Percentiles rank a stretch among this genome's conserved stretches.
Evolutionary conservation across 1,139 yeast species (phyloP).

Genomic region (Yamadazyma membranifaciens): DNA sequence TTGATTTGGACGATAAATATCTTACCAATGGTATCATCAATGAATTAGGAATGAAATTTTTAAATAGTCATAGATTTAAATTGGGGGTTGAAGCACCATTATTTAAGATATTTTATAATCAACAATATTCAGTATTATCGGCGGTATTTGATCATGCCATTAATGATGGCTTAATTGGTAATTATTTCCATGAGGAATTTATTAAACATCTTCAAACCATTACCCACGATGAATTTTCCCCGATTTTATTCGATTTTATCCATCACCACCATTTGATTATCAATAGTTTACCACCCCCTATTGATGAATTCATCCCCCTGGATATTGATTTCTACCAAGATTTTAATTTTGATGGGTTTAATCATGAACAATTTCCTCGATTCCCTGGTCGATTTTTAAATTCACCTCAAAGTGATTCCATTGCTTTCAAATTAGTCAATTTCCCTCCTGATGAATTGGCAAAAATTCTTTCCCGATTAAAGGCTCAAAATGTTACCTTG

Average conservation of each 20-base stretch:
- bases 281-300: constrained; percentile 35
- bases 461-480: constrained; percentile 28
- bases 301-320: constrained; percentile 18
- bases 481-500: constrained; percentile 29
- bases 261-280: constrained; percentile 20
- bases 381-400: constrained; percentile 37
- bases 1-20: constrained; percentile 8
- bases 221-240: constrained; percentile 9
- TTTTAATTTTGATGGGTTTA: constrained; percentile 11
- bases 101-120: constrained; percentile 30
- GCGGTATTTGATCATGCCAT: constrained; percentile 41
- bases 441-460: constrained; percentile 25
- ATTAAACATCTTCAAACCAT: constrained; percentile 1
- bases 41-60: constrained; percentile 28
- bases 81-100: constrained; percentile 29
- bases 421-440: constrained; percentile 33
- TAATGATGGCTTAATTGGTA: constrained; percentile 44
- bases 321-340: constrained; percentile 16
- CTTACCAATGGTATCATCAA: constrained; percentile 15
- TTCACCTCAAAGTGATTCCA: constrained; percentile 11
- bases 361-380: constrained; percentile 14
- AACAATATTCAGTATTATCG: constrained; percentile 20
- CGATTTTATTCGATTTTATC: constrained; percentile 20
- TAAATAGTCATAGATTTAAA: constrained; percentile 22
- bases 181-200: constrained; percentile 37